phyloP scores from a whole-genome alignment of 768 basidiomycete species.

The Mycena epipterygia region DNA sequence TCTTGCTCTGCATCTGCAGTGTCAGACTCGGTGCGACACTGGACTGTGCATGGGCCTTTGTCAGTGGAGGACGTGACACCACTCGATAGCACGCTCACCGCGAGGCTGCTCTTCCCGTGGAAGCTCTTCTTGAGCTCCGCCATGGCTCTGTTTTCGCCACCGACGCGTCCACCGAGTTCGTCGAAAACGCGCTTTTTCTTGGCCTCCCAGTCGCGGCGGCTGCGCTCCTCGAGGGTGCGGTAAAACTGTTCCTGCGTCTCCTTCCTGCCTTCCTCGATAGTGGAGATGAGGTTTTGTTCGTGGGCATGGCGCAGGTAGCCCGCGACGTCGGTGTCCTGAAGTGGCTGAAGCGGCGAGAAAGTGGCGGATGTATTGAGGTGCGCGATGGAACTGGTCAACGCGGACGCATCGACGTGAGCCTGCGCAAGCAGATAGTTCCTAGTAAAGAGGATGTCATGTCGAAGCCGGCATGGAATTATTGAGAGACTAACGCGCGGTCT shows the following conservation, averaged over 20 bases:
- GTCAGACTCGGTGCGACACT: constrained; percentile 67
- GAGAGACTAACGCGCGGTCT: constrained; percentile 77
- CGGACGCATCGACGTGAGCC: constrained; percentile 94
- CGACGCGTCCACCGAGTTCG: constrained; percentile 82
- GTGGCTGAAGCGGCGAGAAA: constrained; percentile 90
- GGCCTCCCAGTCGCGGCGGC: constrained; percentile 88
- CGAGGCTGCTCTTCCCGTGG: constrained; percentile 68
- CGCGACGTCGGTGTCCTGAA: constrained; percentile 94
- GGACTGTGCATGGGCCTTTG: constrained; percentile 36
- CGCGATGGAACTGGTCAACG: constrained; percentile 85
- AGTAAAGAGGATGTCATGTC: constrained; percentile 16
- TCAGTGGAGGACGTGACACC: background rate
- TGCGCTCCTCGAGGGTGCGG: constrained; percentile 79
- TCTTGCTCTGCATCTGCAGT: constrained; percentile 90
- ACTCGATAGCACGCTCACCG: constrained; percentile 53
- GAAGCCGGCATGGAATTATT: constrained; percentile 16
- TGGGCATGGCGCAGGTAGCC: constrained; percentile 96
- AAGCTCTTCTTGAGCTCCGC: constrained; percentile 74
- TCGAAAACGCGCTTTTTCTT: constrained; percentile 93
- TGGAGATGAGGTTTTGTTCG: constrained; percentile 94
- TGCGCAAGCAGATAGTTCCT: constrained; percentile 95
- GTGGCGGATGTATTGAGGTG: constrained; percentile 86
- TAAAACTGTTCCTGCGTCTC: constrained; percentile 92
- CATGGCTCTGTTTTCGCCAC: constrained; percentile 67
- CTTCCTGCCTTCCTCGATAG: constrained; percentile 90